Conservation (phyloP, 768 basidiomycete genomes). For the Tephrocybe sp. region DNA sequence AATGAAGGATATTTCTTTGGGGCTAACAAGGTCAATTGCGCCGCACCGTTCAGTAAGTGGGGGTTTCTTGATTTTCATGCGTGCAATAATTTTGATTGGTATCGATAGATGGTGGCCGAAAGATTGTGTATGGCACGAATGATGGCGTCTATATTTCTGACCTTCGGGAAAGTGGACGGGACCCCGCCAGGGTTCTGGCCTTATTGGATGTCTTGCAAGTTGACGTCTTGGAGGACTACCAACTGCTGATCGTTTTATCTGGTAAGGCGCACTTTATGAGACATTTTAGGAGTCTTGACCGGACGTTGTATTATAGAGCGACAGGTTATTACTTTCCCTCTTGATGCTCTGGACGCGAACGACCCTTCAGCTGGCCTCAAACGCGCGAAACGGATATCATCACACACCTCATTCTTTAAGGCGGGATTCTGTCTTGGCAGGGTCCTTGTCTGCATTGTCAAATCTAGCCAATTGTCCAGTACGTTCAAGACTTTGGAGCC, state of each 20-base stretch:
- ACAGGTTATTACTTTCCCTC: constrained; percentile 93
- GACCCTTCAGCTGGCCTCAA: constrained; percentile 92
- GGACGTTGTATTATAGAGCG: constrained; percentile 59
- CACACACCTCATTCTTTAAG: constrained; percentile 98
- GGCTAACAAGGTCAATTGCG: constrained; percentile 88
- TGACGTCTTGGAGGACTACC: constrained; percentile 94
- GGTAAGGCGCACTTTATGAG: constrained; percentile 46
- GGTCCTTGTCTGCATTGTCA: constrained; percentile 95
- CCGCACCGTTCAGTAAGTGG: constrained; percentile 82
- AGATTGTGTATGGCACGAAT: constrained; percentile 95
- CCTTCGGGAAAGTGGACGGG: constrained; percentile 69
- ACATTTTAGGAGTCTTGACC: background rate
- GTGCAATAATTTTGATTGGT: background rate
- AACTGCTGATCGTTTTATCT: constrained; percentile 97
- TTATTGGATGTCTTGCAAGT: constrained; percentile 91
- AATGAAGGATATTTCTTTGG: constrained; percentile 89
- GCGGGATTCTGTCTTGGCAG: constrained; percentile 89
- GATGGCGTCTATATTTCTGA: constrained; percentile 97
- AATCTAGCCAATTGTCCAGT: constrained; percentile 91
- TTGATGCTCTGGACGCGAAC: constrained; percentile 87
- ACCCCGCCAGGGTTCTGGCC: constrained; percentile 88
- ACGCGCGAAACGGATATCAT: constrained; percentile 92
- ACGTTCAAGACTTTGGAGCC: constrained; percentile 98
- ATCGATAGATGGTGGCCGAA: constrained; percentile 80
- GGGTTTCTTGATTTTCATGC: constrained; percentile 4